Base-by-base conservation (phyloP, 352 stramenopile species). In the Phytophthora constricta region DNA sequence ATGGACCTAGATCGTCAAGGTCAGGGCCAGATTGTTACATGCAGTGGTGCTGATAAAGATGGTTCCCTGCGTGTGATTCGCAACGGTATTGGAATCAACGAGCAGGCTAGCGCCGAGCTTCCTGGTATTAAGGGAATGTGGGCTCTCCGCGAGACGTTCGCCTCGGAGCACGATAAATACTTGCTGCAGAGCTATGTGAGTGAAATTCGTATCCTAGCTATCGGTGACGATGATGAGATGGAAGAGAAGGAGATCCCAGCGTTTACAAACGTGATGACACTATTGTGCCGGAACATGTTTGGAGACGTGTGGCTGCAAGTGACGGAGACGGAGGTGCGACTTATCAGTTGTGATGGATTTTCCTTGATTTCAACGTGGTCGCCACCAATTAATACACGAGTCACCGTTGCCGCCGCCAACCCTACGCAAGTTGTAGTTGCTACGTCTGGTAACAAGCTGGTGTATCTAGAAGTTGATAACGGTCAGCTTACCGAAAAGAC, bases 41-140 rank as follows among this genome's bases (percentile, higher is more conserved):
- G 95, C 69, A 98, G 92, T 65, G 98, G 98, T 13, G 94, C 92
- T 10, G 96, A 96, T 60, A 98, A 98, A 57, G 96, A 98, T 47
- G 97, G 97, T 22, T 98, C 91, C 27, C 67, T 99, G 37, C 94
- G 97, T 39, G 87, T 99, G n/a, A 98, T 99, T 47, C 93, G 97
- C 17, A 99, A 99, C 65, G 98, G 98, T n/a, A 99, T 99, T 69
- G 98, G 97, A 0, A 99, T 99, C 70, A 98, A 98, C 42, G 97
- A 98, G 52, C 89, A 98, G 66, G 97, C 97, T 2, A 89, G 77
- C 17, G 97, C 98, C 0, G 97, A 99, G 64, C 80, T 99, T 5
- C 82, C 89, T 17, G 98, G 97, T 59, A 99, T 99, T 71, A 99
- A 99, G 71, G 97, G 95, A 19, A 98, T 99, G 95, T 99, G 97